A percentile compares a stretch with the other conserved stretches of the same genome.
Conservation (phyloP, 139 green algal species). For the Monoraphidium neglectum region DNA sequence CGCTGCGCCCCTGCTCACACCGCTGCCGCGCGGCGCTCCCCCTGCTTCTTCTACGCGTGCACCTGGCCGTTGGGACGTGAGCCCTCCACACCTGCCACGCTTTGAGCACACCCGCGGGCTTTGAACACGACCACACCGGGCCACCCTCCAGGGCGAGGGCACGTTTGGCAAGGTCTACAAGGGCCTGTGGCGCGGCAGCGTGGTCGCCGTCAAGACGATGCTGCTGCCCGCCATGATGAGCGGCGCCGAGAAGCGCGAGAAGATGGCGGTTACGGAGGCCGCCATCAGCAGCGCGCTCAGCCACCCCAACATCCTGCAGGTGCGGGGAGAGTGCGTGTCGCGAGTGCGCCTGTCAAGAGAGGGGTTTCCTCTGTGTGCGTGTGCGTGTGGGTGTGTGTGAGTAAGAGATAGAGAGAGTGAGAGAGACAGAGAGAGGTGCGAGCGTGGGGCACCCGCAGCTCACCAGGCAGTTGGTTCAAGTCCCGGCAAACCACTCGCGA, state of each 20-base stretch:
- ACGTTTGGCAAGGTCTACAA: constrained; percentile 34
- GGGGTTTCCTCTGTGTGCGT: background rate
- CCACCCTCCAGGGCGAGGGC: constrained; percentile 18
- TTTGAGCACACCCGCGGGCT: background rate
- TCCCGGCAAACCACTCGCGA: background rate
- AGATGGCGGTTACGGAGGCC: constrained; percentile 55
- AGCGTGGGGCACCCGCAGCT: background rate
- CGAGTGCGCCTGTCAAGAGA: background rate
- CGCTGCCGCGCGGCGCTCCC: background rate
- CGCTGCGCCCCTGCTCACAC: background rate
- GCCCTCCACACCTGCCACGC: background rate
- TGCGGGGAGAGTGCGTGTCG: background rate
- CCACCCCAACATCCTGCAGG: constrained; percentile 37
- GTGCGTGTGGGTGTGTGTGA: background rate
- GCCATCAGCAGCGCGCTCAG: constrained; percentile 31
- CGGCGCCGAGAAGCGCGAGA: constrained; percentile 51
- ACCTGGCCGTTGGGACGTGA: background rate
- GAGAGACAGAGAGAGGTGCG: background rate
- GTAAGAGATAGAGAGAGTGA: background rate
- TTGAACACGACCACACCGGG: background rate
- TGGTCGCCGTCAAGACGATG: constrained; percentile 32
- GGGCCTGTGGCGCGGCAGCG: constrained; percentile 27
- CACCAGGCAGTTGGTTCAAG: background rate
- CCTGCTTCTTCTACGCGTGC: background rate
- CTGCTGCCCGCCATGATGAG: constrained; percentile 43